Evolutionary conservation across 805 yeast genomes (phyloP).

Genomic region (Yarrowia divulgata): DNA sequence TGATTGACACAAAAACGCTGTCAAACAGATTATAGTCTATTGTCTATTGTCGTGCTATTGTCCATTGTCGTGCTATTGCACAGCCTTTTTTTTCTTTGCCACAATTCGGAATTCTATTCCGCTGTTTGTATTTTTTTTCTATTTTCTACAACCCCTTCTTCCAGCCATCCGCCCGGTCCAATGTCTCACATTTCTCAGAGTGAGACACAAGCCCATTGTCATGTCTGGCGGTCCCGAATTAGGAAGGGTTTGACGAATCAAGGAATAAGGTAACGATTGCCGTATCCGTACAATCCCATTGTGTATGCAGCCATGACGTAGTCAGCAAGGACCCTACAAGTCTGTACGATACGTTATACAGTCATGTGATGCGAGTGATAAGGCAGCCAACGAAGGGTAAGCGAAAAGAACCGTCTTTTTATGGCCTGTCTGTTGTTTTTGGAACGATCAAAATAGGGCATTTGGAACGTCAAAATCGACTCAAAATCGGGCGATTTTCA

Average conservation of each 20-base stretch:
- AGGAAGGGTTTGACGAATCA: conserved; percentile 30
- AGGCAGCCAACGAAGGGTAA: conserved; percentile 6
- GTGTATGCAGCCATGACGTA: conserved; percentile 26
- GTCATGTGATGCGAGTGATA: conserved; percentile 17
- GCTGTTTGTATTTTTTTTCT: too few relatives aligned
- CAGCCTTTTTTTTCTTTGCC: not conserved
- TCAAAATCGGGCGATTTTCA: too few relatives aligned
- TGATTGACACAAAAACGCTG: too few relatives aligned
- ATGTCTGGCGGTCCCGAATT: not conserved
- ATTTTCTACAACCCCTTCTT: too few relatives aligned
- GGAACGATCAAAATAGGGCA: too few relatives aligned
- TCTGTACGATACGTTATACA: not conserved
- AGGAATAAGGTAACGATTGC: conserved; percentile 24
- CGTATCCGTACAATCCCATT: conserved; percentile 34
- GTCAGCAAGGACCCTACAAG: not conserved
- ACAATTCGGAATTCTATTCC: not conserved
- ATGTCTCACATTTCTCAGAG: conserved; percentile 10
- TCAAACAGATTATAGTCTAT: too few relatives aligned
- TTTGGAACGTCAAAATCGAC: not conserved
- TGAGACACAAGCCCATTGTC: conserved; percentile 22
- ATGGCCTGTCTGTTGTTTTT: too few relatives aligned
- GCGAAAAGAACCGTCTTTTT: too few relatives aligned
- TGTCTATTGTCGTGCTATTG: too few relatives aligned
- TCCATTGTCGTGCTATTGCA: not conserved
- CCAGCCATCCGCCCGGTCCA: conserved; percentile 25